Evolutionary conservation across 139 green algal species (phyloP).

Genomic region (Chlamydomonas asymmetrica): DNA sequence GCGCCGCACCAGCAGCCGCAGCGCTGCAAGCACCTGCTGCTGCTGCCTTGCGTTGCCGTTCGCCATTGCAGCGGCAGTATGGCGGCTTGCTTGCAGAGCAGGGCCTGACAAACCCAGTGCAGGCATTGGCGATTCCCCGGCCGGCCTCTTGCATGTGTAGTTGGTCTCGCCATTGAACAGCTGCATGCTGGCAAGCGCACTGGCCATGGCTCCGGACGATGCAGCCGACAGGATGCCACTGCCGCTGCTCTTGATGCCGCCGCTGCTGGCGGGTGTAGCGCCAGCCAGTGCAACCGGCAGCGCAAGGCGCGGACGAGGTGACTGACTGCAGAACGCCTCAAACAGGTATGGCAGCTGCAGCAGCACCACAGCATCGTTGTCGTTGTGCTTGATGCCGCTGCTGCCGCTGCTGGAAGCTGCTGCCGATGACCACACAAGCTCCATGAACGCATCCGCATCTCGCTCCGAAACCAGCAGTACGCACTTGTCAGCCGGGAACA

Average conservation of each 20-base stretch:
- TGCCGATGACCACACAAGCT: neutral
- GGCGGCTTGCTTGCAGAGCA: no score
- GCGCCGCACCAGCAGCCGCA: constrained; percentile 18
- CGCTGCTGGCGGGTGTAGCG: neutral
- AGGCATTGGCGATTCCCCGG: no score
- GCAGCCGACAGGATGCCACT: neutral
- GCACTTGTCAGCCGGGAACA: constrained; percentile 21
- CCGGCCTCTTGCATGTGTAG: no score
- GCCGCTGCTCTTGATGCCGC: neutral
- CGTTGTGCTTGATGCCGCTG: neutral
- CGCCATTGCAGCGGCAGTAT: no score
- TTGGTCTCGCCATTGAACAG: constrained; percentile 48
- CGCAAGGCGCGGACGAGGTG: no score
- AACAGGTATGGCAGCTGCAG: neutral
- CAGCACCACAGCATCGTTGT: neutral
- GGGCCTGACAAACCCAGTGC: no score
- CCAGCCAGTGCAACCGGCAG: neutral
- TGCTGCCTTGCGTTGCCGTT: neutral
- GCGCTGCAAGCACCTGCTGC: neutral
- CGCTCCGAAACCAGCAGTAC: constrained; percentile 58
- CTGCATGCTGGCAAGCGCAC: constrained; percentile 19
- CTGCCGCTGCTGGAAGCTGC: neutral
- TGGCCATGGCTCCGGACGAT: neutral
- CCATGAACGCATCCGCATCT: constrained; percentile 46
- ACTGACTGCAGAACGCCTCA: no score